Percentiles rank a stretch among this genome's conserved stretches.
Evolutionary conservation across 208 protist species (phyloP).

Genomic region (Angomonas deanei): DNA sequence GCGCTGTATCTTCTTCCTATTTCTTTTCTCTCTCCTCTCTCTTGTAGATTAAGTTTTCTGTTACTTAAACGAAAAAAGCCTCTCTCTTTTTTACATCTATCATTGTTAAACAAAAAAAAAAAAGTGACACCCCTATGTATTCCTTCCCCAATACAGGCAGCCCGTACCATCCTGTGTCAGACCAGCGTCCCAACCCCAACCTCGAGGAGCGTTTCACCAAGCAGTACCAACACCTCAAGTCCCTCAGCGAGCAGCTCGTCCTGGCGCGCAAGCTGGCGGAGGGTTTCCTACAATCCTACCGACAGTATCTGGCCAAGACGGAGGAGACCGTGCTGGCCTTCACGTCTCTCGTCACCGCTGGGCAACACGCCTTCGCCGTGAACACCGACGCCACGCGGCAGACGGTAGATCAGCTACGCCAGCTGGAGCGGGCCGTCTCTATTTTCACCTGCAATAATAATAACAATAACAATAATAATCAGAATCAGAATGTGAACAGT

Average conservation of each 20-base stretch:
- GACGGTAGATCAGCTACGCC: too few species aligned
- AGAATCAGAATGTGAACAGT: not conserved
- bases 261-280: not conserved
- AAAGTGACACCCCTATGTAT: too few species aligned
- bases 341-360: not conserved
- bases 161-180: not conserved
- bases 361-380: not conserved
- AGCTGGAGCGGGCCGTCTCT: too few species aligned
- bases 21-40: not conserved
- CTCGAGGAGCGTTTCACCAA: not conserved
- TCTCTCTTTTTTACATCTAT: slow-evolving; percentile 1
- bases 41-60: not conserved
- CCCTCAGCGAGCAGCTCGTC: not conserved
- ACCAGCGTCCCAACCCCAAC: not conserved
- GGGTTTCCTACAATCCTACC: not conserved
- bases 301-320: not conserved
- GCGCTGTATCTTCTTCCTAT: not conserved
- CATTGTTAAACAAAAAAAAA: not conserved
- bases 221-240: not conserved
- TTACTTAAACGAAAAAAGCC: not conserved
- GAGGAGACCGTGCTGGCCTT: not conserved
- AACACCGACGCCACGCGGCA: not conserved
- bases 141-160: not conserved
- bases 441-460: too few species aligned
- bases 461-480: not conserved